These are phyloP conservation scores for Vigna radiata DNA, from an alignment of 306 rosid genomes.

Conservation along the genomic window DNA sequence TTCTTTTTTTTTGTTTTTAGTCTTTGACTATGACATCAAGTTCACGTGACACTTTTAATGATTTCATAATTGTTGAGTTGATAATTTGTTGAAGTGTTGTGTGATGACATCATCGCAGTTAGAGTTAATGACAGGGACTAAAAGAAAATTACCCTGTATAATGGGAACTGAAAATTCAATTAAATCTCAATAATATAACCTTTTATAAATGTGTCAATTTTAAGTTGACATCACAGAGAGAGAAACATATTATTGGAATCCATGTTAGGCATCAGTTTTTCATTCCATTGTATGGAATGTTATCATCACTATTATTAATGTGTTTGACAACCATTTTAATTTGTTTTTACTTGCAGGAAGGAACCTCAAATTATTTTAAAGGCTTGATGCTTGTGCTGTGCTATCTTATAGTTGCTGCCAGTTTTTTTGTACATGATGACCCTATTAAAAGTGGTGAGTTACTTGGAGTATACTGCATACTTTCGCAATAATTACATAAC, in stretches of 20 bases:
- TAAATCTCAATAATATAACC: neutral
- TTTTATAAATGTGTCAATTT: conserved; percentile 2
- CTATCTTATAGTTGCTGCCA: conserved; percentile 96
- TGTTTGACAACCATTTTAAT: conserved; percentile 3
- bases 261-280: conserved; percentile 11
- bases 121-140: no score
- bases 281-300: neutral
- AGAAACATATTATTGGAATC: conserved; percentile 29
- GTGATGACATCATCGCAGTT: no score
- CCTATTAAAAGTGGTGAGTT: conserved; percentile 72
- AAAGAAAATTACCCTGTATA: no score
- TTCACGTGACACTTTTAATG: no score
- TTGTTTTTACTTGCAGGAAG: conserved; percentile 69
- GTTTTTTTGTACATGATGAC: conserved; percentile 89
- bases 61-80: no score
- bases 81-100: no score
- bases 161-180: no score
- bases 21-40: no score
- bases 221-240: neutral
- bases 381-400: conserved; percentile 95
- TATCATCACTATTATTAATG: neutral
- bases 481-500: neutral
- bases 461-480: conserved; percentile 34
- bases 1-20: no score
- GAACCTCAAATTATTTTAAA: conserved; percentile 89